phyloP scores from a whole-genome alignment of 495 filamentous ascomycete genomes.

The Pseudoneurospora amorphoporcata region DNA sequence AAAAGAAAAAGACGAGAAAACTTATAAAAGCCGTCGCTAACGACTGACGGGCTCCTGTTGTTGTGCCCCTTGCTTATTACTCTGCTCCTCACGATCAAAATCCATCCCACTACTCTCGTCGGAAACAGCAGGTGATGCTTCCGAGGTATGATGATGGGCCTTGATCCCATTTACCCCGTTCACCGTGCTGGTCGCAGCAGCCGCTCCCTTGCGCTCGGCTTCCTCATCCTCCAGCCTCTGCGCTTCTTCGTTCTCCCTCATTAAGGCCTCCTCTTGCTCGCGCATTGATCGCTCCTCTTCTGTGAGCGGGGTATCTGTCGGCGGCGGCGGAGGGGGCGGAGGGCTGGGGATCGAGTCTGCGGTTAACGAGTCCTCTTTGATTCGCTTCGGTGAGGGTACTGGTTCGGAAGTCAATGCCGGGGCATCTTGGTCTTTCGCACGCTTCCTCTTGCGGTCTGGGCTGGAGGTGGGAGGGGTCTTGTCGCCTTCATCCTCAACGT shows the following conservation, averaged over 20 bases:
- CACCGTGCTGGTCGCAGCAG: background rate
- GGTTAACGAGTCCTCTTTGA: conserved; percentile 32
- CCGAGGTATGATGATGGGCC: background rate
- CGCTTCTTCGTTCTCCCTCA: conserved; percentile 32
- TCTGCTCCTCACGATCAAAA: background rate
- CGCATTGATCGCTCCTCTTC: conserved; percentile 30
- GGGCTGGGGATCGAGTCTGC: conserved; percentile 21
- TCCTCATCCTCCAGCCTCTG: conserved; percentile 32
- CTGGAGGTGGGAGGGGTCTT: conserved; percentile 21
- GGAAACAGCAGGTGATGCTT: background rate
- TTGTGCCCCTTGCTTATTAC: background rate
- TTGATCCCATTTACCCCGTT: background rate
- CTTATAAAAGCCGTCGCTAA: background rate
- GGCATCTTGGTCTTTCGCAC: conserved; percentile 31
- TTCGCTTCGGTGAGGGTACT: conserved; percentile 35
- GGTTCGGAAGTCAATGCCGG: conserved; percentile 29
- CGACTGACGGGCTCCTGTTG: background rate
- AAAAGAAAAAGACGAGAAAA: background rate
- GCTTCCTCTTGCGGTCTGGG: conserved; percentile 52
- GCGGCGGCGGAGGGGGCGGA: conserved; percentile 35
- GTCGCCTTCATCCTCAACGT: conserved; percentile 37
- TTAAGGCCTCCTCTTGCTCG: conserved; percentile 31
- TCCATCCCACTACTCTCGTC: background rate
- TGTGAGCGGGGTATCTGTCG: conserved; percentile 17
- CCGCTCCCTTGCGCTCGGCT: background rate